Evolutionary conservation across 2,329 filamentous ascomycete species (phyloP).

Genomic region (Xylariaceae sp.): DNA sequence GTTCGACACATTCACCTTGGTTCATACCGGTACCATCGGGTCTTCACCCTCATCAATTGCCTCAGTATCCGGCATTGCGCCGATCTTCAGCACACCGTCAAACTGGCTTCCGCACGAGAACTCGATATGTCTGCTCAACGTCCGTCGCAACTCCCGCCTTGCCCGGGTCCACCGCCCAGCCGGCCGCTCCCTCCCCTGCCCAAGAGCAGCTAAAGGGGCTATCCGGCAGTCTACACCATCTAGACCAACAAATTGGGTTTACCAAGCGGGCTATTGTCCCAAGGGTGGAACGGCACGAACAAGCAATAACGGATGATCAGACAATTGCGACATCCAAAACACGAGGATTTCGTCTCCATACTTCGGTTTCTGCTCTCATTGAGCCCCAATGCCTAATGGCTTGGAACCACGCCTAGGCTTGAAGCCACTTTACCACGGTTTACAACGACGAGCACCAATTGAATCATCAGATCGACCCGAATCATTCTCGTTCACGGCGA

Average conservation of each 20-base stretch:
- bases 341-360: neutral
- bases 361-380: neutral
- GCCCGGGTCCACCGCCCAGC: conserved; percentile 62
- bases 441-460: conserved; percentile 13
- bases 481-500: neutral
- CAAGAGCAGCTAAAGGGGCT: conserved; percentile 48
- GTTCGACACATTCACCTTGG: conserved; percentile 1
- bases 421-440: conserved; percentile 6
- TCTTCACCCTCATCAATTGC: neutral
- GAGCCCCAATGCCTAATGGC: no score
- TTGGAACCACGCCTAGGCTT: conserved; percentile 14
- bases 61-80: conserved; percentile 13
- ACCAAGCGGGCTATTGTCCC: conserved; percentile 9
- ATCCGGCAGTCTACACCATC: neutral
- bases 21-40: neutral
- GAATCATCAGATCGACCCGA: neutral
- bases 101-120: conserved; percentile 31
- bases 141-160: conserved; percentile 63
- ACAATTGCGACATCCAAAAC: neutral
- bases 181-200: conserved; percentile 62
- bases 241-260: neutral
- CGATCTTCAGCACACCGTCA: conserved; percentile 24
- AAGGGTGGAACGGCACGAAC: conserved; percentile 18
- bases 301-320: conserved; percentile 22
- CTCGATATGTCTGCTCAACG: conserved; percentile 55